Percentiles rank a stretch among this genome's conserved stretches.
These are phyloP conservation scores for Porcisia deanei DNA, from an alignment of 208 protist genomes.

Conservation along the genomic window DNA sequence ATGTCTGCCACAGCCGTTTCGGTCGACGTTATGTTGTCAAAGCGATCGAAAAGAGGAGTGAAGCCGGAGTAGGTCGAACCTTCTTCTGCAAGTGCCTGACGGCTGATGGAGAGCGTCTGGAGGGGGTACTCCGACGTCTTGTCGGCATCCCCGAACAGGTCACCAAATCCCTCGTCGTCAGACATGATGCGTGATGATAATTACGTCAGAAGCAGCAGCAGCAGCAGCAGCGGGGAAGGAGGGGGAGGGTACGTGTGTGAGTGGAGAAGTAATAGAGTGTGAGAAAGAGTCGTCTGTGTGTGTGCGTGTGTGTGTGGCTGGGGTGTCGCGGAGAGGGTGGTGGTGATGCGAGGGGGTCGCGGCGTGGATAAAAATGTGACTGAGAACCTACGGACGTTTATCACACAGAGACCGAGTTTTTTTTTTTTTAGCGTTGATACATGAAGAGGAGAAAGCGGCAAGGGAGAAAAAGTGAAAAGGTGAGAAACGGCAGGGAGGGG, in stretches of 20 bases:
- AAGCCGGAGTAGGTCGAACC: conserved; percentile 58
- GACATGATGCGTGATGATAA: conserved; percentile 10
- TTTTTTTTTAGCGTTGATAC: background rate
- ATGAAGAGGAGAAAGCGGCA: background rate
- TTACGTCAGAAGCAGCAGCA: background rate
- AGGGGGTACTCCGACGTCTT: conserved; percentile 50
- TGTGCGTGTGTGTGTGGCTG: background rate
- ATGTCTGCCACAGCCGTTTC: conserved; percentile 2
- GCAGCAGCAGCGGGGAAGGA: background rate
- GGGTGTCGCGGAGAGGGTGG: background rate
- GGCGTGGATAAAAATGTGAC: background rate
- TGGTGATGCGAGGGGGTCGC: background rate
- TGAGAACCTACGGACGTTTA: background rate
- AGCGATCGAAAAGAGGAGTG: conserved; percentile 45
- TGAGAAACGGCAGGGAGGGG: background rate
- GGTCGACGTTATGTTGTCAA: conserved; percentile 32
- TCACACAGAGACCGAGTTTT: background rate
- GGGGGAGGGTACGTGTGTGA: background rate
- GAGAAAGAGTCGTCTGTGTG: background rate
- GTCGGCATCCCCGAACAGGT: conserved; percentile 47
- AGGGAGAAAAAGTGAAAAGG: background rate
- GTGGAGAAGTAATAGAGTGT: background rate
- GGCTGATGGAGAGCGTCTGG: conserved; percentile 53
- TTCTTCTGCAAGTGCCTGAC: conserved; percentile 40
- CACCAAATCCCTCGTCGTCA: conserved; percentile 53